Evolutionary conservation across 2,329 filamentous ascomycete genomes (phyloP).

Genomic region (Lomentospora prolificans): DNA sequence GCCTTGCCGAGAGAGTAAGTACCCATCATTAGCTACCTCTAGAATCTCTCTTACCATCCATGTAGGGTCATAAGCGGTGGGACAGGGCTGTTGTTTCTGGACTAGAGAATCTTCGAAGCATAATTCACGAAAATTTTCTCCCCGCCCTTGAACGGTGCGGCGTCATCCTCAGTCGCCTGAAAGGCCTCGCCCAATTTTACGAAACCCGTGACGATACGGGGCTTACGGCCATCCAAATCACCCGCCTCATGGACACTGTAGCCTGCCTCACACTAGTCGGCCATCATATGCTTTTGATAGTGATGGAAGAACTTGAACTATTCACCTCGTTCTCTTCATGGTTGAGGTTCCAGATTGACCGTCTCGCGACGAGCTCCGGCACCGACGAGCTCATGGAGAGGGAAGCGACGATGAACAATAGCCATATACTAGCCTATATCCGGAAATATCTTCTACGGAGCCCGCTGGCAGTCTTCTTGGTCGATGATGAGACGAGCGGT

Average conservation of each 20-base stretch:
- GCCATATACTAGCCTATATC: conserved; percentile 68
- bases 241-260: conserved; percentile 57
- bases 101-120: conserved; percentile 63
- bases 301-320: conserved; percentile 67
- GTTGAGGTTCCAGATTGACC: conserved; percentile 75
- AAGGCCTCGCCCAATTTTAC: conserved; percentile 75
- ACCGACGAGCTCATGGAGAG: conserved; percentile 68
- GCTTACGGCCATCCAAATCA: conserved; percentile 53
- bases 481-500: conserved; percentile 18
- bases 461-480: conserved; percentile 53
- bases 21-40: conserved; percentile 9
- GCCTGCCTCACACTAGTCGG: conserved; percentile 66
- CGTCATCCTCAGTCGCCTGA: conserved; percentile 71
- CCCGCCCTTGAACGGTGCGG: conserved; percentile 77
- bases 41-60: conserved; percentile 9
- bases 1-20: conserved; percentile 65
- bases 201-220: conserved; percentile 56
- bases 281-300: conserved; percentile 60
- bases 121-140: conserved; percentile 80
- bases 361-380: conserved; percentile 50
- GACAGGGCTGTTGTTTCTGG: conserved; percentile 75
- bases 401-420: conserved; percentile 65
- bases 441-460: conserved; percentile 58
- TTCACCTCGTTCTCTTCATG: conserved; percentile 74
- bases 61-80: conserved; percentile 84